phyloP scores from a whole-genome alignment of 495 filamentous ascomycete genomes.

The Aspergillus ellipticus region DNA sequence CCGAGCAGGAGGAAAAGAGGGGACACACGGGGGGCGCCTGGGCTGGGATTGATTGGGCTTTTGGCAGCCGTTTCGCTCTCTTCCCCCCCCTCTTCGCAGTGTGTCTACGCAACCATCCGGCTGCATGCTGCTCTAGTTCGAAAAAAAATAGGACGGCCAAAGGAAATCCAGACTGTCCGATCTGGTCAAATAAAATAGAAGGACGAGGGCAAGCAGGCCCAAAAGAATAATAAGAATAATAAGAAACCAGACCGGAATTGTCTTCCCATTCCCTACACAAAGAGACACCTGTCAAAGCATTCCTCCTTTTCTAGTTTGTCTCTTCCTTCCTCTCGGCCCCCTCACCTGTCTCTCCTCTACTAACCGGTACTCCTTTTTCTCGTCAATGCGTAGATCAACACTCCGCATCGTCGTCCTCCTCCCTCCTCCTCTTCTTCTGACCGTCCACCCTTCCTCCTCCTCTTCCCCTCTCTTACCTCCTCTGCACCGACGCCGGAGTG shows the following conservation, averaged over 20 bases:
- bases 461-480: conserved; percentile 7
- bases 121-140: conserved; percentile 3
- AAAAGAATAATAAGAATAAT: not conserved
- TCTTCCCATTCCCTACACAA: not conserved
- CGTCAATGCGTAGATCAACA: conserved; percentile 11
- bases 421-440: not conserved
- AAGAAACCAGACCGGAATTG: not conserved
- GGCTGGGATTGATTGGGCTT: conserved; percentile 3
- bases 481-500: not conserved
- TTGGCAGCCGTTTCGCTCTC: conserved; percentile 12
- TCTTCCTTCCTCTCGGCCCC: conserved; percentile 7
- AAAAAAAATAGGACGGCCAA: conserved; percentile 8
- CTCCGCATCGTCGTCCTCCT: not conserved
- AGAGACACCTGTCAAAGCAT: conserved; percentile 11
- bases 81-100: conserved; percentile 6
- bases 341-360: conserved; percentile 2
- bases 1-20: conserved; percentile 6
- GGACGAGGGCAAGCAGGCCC: not conserved
- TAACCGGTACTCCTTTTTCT: conserved; percentile 8
- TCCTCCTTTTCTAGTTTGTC: conserved; percentile 1
- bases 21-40: not conserved
- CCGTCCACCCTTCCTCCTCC: conserved; percentile 1
- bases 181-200: not conserved
- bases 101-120: conserved; percentile 31
- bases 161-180: not conserved